A percentile compares a stretch with the other conserved stretches of the same genome.
Evolutionary conservation across 805 yeast genomes (phyloP).

Genomic region (Monosporozyma solicola): DNA sequence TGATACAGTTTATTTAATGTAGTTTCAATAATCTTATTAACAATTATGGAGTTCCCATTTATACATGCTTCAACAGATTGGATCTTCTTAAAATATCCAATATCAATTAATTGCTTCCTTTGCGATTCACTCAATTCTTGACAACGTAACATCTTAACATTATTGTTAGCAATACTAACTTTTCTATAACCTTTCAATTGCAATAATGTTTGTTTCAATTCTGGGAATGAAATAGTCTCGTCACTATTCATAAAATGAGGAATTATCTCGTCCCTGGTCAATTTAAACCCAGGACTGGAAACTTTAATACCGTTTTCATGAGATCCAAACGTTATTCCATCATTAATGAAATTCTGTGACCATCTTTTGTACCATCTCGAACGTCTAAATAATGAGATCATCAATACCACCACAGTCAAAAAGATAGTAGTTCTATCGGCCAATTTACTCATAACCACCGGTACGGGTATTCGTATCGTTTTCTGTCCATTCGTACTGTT

Average conservation of each 20-base stretch:
- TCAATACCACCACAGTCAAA: neutral
- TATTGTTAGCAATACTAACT: neutral
- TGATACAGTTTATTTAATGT: neutral
- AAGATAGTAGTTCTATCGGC: neutral
- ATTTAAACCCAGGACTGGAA: conserved; percentile 9
- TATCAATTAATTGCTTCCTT: conserved; percentile 1
- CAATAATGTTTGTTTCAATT: neutral
- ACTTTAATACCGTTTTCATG: neutral
- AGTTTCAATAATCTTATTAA: neutral
- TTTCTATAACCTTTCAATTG: neutral
- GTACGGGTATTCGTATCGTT: neutral
- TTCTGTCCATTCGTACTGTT: neutral
- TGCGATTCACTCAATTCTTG: neutral
- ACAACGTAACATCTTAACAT: neutral
- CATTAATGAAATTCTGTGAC: neutral
- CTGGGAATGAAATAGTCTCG: neutral
- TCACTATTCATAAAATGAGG: neutral
- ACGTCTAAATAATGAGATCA: conserved; percentile 17
- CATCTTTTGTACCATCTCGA: neutral
- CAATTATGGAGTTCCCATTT: neutral
- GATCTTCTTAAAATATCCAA: conserved; percentile 4
- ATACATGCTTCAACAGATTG: neutral
- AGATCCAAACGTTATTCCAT: neutral
- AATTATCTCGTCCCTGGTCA: conserved; percentile 5
- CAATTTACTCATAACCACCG: neutral